phyloP scores from a whole-genome alignment of 2,329 filamentous ascomycete genomes.

The Celoporthe dispersa region DNA sequence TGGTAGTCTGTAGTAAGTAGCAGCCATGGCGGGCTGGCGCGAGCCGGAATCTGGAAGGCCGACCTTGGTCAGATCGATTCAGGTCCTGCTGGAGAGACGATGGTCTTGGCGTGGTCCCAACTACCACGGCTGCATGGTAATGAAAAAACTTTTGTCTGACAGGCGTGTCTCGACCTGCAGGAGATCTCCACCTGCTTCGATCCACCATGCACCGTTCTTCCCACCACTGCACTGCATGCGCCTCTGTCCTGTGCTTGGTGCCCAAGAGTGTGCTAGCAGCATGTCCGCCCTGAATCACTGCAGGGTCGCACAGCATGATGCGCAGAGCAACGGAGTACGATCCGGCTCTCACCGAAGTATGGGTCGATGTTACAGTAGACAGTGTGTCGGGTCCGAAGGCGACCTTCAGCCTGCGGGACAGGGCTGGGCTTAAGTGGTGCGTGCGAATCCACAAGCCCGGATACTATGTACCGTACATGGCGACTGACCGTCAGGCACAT shows the following conservation, averaged over 20 bases:
- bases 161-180: neutral
- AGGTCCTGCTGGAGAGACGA: neutral
- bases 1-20: neutral
- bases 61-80: neutral
- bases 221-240: neutral
- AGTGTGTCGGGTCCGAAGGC: neutral
- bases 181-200: neutral
- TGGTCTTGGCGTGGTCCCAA: neutral
- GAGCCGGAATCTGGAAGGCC: conserved; percentile 3
- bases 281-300: neutral
- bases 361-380: conserved; percentile 4
- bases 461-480: neutral
- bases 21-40: neutral
- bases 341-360: neutral
- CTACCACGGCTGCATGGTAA: neutral
- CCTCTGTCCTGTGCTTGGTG: neutral
- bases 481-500: neutral
- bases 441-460: neutral
- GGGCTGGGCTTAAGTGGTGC: neutral
- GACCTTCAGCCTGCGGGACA: neutral
- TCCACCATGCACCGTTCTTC: neutral
- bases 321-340: neutral
- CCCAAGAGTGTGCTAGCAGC: neutral
- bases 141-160: neutral
- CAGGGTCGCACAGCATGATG: neutral